Evolutionary conservation across 768 basidiomycete species (phyloP).

Genomic region (Tephrocybe rancida): DNA sequence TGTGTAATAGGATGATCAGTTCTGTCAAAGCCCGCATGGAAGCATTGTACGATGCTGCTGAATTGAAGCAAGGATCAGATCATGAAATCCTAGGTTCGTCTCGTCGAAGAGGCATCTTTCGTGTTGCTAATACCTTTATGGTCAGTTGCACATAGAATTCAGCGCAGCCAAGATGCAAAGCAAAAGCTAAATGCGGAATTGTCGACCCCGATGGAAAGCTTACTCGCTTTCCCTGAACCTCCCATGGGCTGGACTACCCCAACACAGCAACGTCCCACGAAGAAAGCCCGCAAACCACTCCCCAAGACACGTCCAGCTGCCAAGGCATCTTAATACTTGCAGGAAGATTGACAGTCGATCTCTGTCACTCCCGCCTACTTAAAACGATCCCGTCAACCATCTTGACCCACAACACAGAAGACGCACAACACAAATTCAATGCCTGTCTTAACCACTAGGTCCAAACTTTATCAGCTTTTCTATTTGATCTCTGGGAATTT

Average conservation of each 20-base stretch:
- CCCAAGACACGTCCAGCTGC: slow-evolving; percentile 3
- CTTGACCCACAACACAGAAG: no score
- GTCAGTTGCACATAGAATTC: slow-evolving; percentile 12
- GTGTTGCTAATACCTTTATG: slow-evolving; percentile 8
- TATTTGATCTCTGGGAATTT: no score
- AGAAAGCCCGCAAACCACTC: background rate
- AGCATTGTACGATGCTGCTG: slow-evolving; percentile 6
- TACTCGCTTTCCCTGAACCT: slow-evolving; percentile 8
- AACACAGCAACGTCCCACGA: background rate
- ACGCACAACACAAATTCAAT: no score
- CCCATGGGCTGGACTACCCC: slow-evolving; percentile 3
- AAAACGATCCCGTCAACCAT: background rate
- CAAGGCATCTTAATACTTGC: background rate
- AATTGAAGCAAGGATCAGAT: background rate
- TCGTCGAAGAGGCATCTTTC: background rate
- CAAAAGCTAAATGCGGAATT: slow-evolving; percentile 10
- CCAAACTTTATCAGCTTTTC: no score
- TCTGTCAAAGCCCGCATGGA: slow-evolving; percentile 23
- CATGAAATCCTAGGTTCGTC: slow-evolving; percentile 16
- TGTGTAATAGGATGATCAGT: slow-evolving; percentile 20
- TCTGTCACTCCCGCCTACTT: no score
- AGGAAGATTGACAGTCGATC: no score
- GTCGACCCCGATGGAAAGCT: slow-evolving; percentile 1
- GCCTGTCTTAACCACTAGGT: no score
- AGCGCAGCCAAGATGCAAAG: slow-evolving; percentile 10